A percentile compares a stretch with the other conserved stretches of the same genome.
These are phyloP conservation scores for Porpolomopsis calyptriformis DNA, from an alignment of 768 basidiomycete species.

Conservation along the genomic window DNA sequence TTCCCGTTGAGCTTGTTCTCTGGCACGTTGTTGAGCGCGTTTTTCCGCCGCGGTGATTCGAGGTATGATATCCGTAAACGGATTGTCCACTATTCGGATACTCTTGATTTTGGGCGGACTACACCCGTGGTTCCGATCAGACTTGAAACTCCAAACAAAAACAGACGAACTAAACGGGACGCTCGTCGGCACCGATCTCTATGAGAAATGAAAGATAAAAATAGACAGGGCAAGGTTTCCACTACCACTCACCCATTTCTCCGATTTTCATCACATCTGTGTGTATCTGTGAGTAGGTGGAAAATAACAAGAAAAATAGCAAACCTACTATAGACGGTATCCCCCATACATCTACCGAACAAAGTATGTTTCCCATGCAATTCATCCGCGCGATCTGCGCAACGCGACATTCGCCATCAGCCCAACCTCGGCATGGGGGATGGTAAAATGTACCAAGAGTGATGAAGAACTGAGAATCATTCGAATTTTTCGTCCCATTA, in stretches of 20 bases:
- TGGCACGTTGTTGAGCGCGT: conserved; percentile 71
- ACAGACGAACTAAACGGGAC: conserved; percentile 65
- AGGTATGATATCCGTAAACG: conserved; percentile 90
- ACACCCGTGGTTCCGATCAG: conserved; percentile 2
- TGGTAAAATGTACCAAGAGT: conserved; percentile 54
- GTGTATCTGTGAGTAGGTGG: not conserved
- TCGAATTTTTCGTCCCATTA: conserved; percentile 73
- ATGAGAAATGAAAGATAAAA: conserved; percentile 6
- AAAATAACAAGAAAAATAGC: not conserved
- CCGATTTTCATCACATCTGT: conserved; percentile 88
- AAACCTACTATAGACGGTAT: conserved; percentile 77
- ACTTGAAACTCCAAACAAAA: not conserved
- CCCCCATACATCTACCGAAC: conserved; percentile 83
- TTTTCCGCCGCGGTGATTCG: conserved; percentile 94
- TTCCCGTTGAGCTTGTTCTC: conserved; percentile 63
- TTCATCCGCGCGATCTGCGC: conserved; percentile 77
- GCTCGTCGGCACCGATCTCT: conserved; percentile 67
- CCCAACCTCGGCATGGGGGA: not conserved
- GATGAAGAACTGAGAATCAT: conserved; percentile 92
- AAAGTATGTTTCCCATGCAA: conserved; percentile 90
- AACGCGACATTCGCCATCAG: not conserved
- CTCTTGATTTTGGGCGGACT: conserved; percentile 89
- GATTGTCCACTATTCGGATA: conserved; percentile 81
- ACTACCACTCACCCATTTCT: conserved; percentile 54
- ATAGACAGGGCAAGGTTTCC: not conserved